Conservation (phyloP, 169 alveolate species). For the Toxoplasma gondii region DNA sequence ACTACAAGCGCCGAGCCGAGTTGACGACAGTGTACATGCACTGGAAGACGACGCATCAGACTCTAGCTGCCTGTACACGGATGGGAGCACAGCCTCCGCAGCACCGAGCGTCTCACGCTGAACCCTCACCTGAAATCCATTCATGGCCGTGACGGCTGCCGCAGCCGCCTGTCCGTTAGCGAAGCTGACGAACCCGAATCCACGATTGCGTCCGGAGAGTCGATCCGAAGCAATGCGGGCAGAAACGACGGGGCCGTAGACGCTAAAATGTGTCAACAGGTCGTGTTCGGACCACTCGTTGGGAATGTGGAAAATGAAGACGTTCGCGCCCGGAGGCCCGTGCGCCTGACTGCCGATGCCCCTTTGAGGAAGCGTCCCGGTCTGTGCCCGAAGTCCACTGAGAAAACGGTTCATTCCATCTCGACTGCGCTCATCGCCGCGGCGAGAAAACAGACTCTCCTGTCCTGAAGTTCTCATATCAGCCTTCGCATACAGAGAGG, state of each 20-base stretch:
- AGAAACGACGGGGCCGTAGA: slow-evolving; percentile 87
- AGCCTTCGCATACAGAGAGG: neutral
- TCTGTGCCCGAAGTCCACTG: neutral
- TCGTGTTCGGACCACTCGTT: slow-evolving; percentile 91
- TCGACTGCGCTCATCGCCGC: neutral
- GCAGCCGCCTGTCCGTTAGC: slow-evolving; percentile 87
- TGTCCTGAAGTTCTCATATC: neutral
- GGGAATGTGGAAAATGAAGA: slow-evolving; percentile 92
- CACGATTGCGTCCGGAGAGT: slow-evolving; percentile 88
- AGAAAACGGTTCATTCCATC: neutral
- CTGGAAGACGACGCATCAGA: no score
- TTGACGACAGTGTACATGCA: no score
- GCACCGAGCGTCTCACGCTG: no score
- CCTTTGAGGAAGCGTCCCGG: neutral
- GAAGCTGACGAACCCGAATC: slow-evolving; percentile 91
- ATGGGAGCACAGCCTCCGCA: no score
- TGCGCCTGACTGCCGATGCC: neutral
- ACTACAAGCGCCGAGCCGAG: no score
- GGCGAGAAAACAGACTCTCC: neutral
- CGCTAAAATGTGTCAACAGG: slow-evolving; percentile 83
- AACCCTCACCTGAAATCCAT: slow-evolving; percentile 7
- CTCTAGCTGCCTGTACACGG: no score
- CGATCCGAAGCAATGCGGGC: slow-evolving; percentile 91
- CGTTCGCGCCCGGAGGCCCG: slow-evolving; percentile 94
- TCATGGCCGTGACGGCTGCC: slow-evolving; percentile 87